Percentiles rank a stretch among this genome's conserved stretches.
phyloP scores from a whole-genome alignment of 2,329 filamentous ascomycete species.

The Xylaria sp. region DNA sequence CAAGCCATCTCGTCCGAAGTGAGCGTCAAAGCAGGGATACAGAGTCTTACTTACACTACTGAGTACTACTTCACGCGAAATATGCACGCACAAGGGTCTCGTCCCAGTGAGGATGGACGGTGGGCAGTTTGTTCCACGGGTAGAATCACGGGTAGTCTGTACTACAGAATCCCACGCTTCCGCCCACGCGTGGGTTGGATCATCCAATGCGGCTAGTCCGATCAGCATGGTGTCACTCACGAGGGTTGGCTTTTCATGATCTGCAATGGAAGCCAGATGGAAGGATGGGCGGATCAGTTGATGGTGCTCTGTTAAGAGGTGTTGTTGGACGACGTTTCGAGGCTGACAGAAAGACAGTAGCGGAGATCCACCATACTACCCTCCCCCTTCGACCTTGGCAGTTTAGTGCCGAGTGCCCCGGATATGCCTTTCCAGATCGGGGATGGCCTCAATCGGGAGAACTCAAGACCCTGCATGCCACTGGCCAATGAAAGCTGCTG shows the following conservation, averaged over 20 bases:
- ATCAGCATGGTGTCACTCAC: background rate
- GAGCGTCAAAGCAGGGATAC: background rate
- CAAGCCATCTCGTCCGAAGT: slow-evolving; percentile 4
- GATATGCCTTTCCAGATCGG: slow-evolving; percentile 16
- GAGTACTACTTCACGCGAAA: background rate
- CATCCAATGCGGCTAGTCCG: slow-evolving; percentile 11
- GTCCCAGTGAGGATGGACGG: background rate
- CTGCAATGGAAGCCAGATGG: slow-evolving; percentile 35
- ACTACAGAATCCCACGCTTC: background rate
- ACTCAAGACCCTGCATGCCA: slow-evolving; percentile 19
- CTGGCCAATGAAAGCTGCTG: slow-evolving; percentile 44
- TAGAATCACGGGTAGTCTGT: background rate
- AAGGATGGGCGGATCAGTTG: slow-evolving; percentile 20
- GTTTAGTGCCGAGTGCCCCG: background rate
- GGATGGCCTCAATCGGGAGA: slow-evolving; percentile 7
- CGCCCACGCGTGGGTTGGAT: background rate
- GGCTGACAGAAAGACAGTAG: slow-evolving; percentile 29
- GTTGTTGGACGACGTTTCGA: slow-evolving; percentile 28
- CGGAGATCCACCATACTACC: too few species aligned
- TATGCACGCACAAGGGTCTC: background rate
- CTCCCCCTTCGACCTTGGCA: too few species aligned
- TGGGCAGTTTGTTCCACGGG: slow-evolving; percentile 13
- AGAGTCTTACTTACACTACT: background rate
- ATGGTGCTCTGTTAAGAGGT: slow-evolving; percentile 1
- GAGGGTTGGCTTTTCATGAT: slow-evolving; percentile 11